Conservation (phyloP, 1,284 basidiomycete genomes). For the Pseudozyma hubeiensis region DNA sequence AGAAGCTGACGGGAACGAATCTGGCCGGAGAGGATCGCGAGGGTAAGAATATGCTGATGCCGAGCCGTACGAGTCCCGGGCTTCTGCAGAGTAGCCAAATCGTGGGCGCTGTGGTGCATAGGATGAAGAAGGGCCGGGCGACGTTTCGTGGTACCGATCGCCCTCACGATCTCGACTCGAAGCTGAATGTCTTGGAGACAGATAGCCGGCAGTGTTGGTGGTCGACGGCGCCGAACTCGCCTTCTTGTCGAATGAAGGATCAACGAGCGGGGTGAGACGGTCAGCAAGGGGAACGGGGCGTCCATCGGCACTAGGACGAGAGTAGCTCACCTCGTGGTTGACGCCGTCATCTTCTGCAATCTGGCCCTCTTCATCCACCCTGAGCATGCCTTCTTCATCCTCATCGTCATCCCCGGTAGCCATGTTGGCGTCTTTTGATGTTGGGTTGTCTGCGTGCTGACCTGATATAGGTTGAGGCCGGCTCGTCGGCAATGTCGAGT, state of each 20-base stretch:
- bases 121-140: constrained; percentile 35
- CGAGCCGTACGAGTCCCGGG: constrained; percentile 15
- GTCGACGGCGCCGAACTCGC: constrained; percentile 14
- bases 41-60: constrained; percentile 37
- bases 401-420: constrained; percentile 34
- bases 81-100: constrained; percentile 31
- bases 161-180: constrained; percentile 39
- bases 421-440: constrained; percentile 9
- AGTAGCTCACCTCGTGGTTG: constrained; percentile 36
- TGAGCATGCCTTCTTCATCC: constrained; percentile 54
- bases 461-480: background rate
- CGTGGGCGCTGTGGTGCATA: constrained; percentile 31
- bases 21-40: constrained; percentile 27
- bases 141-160: constrained; percentile 37
- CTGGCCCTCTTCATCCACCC: constrained; percentile 49
- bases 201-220: constrained; percentile 19
- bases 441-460: constrained; percentile 2
- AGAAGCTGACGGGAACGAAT: constrained; percentile 23
- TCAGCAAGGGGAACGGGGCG: constrained; percentile 33
- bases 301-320: constrained; percentile 21
- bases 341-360: constrained; percentile 45
- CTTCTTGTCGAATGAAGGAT: constrained; percentile 16
- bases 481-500: background rate
- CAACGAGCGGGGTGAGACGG: constrained; percentile 31
- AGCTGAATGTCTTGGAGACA: constrained; percentile 26